phyloP scores from a whole-genome alignment of 1,139 yeast genomes.

The Yamadazyma spencermartinsiae region DNA sequence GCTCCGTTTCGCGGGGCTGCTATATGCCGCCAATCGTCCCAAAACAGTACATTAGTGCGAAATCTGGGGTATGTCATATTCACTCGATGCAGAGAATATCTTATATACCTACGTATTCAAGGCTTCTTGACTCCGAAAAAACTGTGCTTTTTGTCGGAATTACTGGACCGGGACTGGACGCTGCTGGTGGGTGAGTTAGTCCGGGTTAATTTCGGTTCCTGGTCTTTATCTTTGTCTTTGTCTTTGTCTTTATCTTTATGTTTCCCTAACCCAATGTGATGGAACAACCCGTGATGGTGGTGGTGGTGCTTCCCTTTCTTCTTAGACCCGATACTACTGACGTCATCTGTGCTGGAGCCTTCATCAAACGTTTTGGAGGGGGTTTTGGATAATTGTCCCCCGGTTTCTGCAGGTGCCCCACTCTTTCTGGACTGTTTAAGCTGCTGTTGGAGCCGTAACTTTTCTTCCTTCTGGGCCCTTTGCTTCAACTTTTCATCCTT shows the following conservation, averaged over 20 bases:
- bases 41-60: slow-evolving; percentile 1
- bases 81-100: not conserved
- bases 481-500: slow-evolving; percentile 29
- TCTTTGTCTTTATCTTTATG: slow-evolving; percentile 1
- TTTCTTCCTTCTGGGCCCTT: slow-evolving; percentile 25
- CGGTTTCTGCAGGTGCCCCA: slow-evolving; percentile 4
- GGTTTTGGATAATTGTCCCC: slow-evolving; percentile 14
- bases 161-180: slow-evolving; percentile 20
- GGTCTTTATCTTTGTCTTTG: not conserved
- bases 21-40: not conserved
- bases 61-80: not conserved
- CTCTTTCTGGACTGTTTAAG: slow-evolving; percentile 13
- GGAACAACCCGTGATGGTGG: slow-evolving; percentile 27
- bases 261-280: slow-evolving; percentile 18
- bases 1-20: too few species aligned
- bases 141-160: slow-evolving; percentile 10
- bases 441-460: slow-evolving; percentile 12
- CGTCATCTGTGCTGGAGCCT: slow-evolving; percentile 10
- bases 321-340: slow-evolving; percentile 8
- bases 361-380: slow-evolving; percentile 17
- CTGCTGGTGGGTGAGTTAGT: slow-evolving; percentile 21
- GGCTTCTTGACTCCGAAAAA: too few species aligned
- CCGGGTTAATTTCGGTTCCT: slow-evolving; percentile 13
- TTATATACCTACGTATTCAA: slow-evolving; percentile 10
- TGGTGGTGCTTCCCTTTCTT: slow-evolving; percentile 13